Evolutionary conservation across 2,329 filamentous ascomycete genomes (phyloP).

Genomic region (Verticillium klebahnii): DNA sequence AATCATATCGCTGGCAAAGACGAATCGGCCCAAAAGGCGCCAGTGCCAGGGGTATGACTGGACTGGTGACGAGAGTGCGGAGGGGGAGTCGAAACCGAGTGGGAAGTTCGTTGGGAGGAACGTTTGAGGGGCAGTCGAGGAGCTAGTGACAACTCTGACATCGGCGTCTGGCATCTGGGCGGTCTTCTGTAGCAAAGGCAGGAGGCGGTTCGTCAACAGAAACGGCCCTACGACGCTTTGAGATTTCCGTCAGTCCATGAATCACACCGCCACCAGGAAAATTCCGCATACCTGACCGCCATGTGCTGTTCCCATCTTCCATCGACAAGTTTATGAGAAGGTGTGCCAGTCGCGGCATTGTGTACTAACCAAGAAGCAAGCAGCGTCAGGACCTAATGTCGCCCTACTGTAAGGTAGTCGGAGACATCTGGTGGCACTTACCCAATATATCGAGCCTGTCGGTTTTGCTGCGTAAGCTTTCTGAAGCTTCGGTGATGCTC

Average conservation of each 20-base stretch:
- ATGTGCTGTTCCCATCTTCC: conserved; percentile 18
- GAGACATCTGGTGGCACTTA: conserved; percentile 2
- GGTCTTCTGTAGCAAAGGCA: conserved; percentile 20
- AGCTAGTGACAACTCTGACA: conserved; percentile 17
- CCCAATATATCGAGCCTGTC: conserved; percentile 17
- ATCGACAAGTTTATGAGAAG: conserved; percentile 1
- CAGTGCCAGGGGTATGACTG: conserved; percentile 9
- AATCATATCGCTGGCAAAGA: conserved; percentile 16
- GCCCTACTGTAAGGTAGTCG: not conserved
- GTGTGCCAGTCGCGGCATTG: conserved; percentile 12
- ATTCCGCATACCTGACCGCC: conserved; percentile 14
- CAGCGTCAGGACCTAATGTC: not conserved
- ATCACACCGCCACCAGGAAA: not conserved
- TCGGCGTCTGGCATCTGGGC: conserved; percentile 9
- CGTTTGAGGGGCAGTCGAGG: conserved; percentile 8
- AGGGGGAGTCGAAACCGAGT: conserved; percentile 12
- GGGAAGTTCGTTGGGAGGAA: conserved; percentile 12
- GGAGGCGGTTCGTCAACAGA: conserved; percentile 16
- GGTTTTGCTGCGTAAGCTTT: conserved; percentile 12
- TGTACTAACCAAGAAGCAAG: conserved; percentile 15
- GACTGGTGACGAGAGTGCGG: conserved; percentile 7
- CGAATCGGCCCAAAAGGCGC: conserved; percentile 2
- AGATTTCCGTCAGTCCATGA: not conserved
- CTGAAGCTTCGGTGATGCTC: conserved; percentile 11
- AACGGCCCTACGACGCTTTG: conserved; percentile 18